Conservation (phyloP, 768 basidiomycete genomes). For the Lentinula raphanica region DNA sequence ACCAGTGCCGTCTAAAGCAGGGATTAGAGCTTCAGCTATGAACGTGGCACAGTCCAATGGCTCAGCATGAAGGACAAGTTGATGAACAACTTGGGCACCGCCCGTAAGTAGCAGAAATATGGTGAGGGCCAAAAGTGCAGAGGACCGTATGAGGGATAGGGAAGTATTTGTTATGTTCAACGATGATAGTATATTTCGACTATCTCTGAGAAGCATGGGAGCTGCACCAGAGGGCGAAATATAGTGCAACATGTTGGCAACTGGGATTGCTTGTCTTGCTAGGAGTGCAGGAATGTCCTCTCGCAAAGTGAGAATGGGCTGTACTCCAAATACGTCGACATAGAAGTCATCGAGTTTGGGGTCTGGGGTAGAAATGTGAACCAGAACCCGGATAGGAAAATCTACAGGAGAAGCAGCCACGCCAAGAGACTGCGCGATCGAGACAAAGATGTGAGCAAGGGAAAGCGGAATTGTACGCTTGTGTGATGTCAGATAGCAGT, state of each 20-base stretch:
- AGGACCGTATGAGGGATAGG: constrained; percentile 21
- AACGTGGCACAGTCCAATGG: constrained; percentile 42
- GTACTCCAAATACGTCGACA: constrained; percentile 43
- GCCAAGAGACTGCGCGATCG: constrained; percentile 46
- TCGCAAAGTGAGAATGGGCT: constrained; percentile 27
- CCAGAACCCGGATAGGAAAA: constrained; percentile 53
- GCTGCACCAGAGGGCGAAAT: constrained; percentile 22
- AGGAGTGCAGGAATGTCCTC: constrained; percentile 31
- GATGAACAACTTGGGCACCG: constrained; percentile 20
- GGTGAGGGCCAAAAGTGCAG: constrained; percentile 28
- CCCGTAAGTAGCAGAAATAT: constrained; percentile 34
- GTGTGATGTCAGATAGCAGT: constrained; percentile 45
- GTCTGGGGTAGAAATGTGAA: constrained; percentile 36
- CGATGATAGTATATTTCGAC: constrained; percentile 19
- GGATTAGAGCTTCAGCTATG: constrained; percentile 31
- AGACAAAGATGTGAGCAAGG: constrained; percentile 53
- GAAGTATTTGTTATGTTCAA: constrained; percentile 7
- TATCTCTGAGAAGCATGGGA: constrained; percentile 30
- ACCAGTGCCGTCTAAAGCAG: constrained; percentile 21
- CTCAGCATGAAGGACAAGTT: constrained; percentile 26
- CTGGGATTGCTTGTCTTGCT: constrained; percentile 18
- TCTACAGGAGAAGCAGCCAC: constrained; percentile 48
- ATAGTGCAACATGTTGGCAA: constrained; percentile 14
- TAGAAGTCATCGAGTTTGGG: constrained; percentile 30
- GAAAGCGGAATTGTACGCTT: constrained; percentile 55